A percentile compares a stretch with the other conserved stretches of the same genome.
Conservation (phyloP, 1,139 yeast genomes). For the Protomyces macrosporus region DNA sequence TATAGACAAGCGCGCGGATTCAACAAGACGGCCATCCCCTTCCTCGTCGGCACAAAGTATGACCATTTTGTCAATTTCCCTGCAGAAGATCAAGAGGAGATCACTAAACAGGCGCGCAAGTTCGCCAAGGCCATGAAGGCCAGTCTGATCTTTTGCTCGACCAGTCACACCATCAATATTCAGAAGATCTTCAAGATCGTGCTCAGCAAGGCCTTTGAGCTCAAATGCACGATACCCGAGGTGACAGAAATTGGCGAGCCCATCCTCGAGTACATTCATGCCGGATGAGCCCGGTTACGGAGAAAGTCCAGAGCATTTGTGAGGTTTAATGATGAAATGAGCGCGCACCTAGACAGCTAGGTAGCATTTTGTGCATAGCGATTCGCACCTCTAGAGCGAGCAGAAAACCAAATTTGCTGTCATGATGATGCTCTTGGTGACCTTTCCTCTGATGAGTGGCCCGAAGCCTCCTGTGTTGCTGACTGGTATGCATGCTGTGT, state of each 20-base stretch:
- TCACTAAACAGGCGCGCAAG: slow-evolving; percentile 76
- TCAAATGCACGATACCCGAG: slow-evolving; percentile 78
- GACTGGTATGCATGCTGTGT: too few species aligned
- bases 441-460: too few species aligned
- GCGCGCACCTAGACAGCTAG: too few species aligned
- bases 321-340: too few species aligned
- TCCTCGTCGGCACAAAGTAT: slow-evolving; percentile 88
- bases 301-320: too few species aligned
- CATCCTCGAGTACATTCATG: not conserved
- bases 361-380: not conserved
- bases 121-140: slow-evolving; percentile 91
- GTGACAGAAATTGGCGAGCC: slow-evolving; percentile 46
- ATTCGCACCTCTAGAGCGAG: too few species aligned
- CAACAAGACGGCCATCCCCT: slow-evolving; percentile 84
- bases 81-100: slow-evolving; percentile 74
- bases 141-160: slow-evolving; percentile 83
- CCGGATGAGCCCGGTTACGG: not conserved
- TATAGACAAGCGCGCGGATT: slow-evolving; percentile 88
- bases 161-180: slow-evolving; percentile 86
- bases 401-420: too few species aligned
- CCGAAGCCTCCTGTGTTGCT: too few species aligned
- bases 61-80: slow-evolving; percentile 71
- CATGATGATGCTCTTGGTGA: too few species aligned
- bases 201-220: slow-evolving; percentile 84
- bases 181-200: slow-evolving; percentile 92